Conservation (phyloP, 2,329 filamentous ascomycete genomes). For the Cordyceps militaris region DNA sequence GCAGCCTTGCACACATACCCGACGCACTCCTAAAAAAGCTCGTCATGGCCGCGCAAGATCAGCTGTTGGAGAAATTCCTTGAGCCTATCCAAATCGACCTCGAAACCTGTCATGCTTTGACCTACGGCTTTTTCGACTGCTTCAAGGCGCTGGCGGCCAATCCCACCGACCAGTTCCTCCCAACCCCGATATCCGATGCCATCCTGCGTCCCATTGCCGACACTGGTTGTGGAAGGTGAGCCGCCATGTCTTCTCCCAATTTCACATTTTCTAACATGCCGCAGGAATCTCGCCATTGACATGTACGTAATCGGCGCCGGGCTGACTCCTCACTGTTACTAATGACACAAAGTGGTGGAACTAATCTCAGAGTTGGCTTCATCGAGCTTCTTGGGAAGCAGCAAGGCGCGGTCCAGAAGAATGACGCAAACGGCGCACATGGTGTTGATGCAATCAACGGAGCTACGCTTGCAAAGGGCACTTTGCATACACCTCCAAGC, state of each 20-base stretch:
- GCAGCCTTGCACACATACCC: conserved; percentile 5
- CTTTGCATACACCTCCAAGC: conserved; percentile 12
- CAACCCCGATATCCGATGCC: conserved; percentile 54
- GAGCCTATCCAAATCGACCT: conserved; percentile 43
- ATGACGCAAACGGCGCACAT: conserved; percentile 14
- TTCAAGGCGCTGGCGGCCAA: conserved; percentile 46
- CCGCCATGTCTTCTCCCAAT: conserved; percentile 12
- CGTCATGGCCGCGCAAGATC: conserved; percentile 19
- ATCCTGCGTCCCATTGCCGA: conserved; percentile 43
- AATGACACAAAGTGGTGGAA: conserved; percentile 47
- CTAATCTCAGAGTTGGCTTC: conserved; percentile 62
- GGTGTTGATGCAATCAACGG: neutral
- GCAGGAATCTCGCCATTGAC: conserved; percentile 55
- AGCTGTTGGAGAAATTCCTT: conserved; percentile 38
- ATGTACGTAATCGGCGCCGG: conserved; percentile 41
- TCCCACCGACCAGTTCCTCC: conserved; percentile 49
- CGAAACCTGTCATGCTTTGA: conserved; percentile 38
- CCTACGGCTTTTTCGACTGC: conserved; percentile 38
- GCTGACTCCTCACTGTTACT: conserved; percentile 22
- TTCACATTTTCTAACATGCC: neutral
- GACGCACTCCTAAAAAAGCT: neutral
- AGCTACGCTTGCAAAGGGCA: neutral
- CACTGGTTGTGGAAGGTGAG: conserved; percentile 42
- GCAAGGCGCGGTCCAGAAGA: conserved; percentile 11
- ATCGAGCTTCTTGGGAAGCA: conserved; percentile 48